Conservation (phyloP, 495 filamentous ascomycete genomes). For the Hyphodiscus hymeniophilus region DNA sequence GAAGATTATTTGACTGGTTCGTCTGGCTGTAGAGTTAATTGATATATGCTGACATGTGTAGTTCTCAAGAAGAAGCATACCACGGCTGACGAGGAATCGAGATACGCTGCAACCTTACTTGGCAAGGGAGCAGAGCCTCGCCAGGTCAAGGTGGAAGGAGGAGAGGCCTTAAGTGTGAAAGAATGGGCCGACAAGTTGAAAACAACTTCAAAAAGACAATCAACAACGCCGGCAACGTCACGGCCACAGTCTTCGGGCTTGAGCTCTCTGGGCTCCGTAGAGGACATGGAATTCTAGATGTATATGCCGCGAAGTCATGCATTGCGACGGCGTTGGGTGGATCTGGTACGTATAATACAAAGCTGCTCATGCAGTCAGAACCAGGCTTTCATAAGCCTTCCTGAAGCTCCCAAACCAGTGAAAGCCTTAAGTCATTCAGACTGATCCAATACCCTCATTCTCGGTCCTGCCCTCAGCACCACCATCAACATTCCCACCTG, state of each 20-base stretch:
- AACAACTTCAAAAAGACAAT: constrained; percentile 20
- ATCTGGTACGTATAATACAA: constrained; percentile 11
- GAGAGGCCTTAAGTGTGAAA: constrained; percentile 52
- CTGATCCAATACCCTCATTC: constrained; percentile 15
- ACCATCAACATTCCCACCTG: constrained; percentile 15
- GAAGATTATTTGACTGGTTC: constrained; percentile 68
- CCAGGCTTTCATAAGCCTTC: neutral
- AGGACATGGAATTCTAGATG: constrained; percentile 19
- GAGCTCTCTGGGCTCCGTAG: constrained; percentile 36
- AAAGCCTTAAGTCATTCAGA: constrained; percentile 4
- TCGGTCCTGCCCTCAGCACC: constrained; percentile 12
- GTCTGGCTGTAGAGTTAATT: neutral
- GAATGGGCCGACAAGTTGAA: constrained; percentile 48
- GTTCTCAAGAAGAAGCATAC: constrained; percentile 77
- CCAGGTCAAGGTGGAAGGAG: constrained; percentile 63
- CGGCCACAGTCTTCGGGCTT: constrained; percentile 41
- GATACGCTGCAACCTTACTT: constrained; percentile 71
- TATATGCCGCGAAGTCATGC: constrained; percentile 3
- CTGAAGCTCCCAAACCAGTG: neutral
- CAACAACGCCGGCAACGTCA: neutral
- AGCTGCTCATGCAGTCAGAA: constrained; percentile 4
- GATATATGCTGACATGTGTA: constrained; percentile 17
- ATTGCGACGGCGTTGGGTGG: constrained; percentile 21
- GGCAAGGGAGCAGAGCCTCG: constrained; percentile 61
- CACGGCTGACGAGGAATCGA: constrained; percentile 72